Evolutionary conservation across 2,329 filamentous ascomycete species (phyloP).

Genomic region (Lasiodiplodia sp.): DNA sequence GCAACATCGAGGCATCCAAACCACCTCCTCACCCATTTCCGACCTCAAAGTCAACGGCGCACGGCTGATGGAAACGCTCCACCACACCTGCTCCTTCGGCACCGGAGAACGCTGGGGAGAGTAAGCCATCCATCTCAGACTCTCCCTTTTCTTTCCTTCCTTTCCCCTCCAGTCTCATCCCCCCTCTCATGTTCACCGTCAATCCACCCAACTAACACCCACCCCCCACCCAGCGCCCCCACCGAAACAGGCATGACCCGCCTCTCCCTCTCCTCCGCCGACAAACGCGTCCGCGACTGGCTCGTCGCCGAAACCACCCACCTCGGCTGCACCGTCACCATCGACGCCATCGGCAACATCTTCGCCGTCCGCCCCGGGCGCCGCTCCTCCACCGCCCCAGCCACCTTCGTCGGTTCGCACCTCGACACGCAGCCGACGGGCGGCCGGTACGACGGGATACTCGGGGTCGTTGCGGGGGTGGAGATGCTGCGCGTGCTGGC

Average conservation of each 20-base stretch:
- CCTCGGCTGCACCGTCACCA: constrained; percentile 70
- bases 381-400: constrained; percentile 54
- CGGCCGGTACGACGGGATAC: constrained; percentile 77
- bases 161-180: too few relatives aligned
- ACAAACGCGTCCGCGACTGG: constrained; percentile 77
- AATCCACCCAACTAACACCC: constrained; percentile 53
- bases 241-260: constrained; percentile 74
- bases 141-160: too few relatives aligned
- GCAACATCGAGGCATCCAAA: too few relatives aligned
- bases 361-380: constrained; percentile 75
- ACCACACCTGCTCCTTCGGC: constrained; percentile 72
- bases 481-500: constrained; percentile 70
- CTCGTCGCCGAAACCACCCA: constrained; percentile 70
- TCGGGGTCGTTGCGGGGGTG: constrained; percentile 75
- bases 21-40: too few relatives aligned
- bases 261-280: constrained; percentile 74
- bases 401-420: constrained; percentile 75
- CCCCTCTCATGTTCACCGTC: too few relatives aligned
- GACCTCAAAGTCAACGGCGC: constrained; percentile 35
- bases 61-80: constrained; percentile 53
- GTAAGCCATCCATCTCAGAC: constrained; percentile 58
- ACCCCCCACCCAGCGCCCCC: constrained; percentile 33
- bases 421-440: constrained; percentile 64
- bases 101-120: constrained; percentile 71
- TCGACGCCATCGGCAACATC: constrained; percentile 82